Conservation (phyloP, 805 yeast species). For the Suhomyces sp. region DNA sequence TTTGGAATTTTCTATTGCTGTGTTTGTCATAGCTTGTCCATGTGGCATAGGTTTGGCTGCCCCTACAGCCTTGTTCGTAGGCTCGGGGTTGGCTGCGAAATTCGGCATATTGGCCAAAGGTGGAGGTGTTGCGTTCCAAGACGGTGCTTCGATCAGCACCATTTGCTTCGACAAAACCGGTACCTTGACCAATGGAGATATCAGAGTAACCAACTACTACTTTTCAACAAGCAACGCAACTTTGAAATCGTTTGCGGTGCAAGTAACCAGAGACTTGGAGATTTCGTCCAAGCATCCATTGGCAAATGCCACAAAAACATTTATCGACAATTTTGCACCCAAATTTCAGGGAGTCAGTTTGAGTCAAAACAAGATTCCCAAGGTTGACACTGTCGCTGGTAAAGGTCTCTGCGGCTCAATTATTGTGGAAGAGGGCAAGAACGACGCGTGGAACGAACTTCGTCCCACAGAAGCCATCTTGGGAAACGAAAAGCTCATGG, state of each 20-base stretch:
- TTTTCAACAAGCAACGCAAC: conserved; percentile 14
- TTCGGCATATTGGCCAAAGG: conserved; percentile 74
- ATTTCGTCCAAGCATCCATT: conserved; percentile 66
- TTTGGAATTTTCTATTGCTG: conserved; percentile 71
- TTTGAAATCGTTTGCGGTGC: conserved; percentile 31
- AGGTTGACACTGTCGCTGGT: conserved; percentile 55
- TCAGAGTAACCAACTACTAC: conserved; percentile 51
- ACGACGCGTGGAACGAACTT: conserved; percentile 29
- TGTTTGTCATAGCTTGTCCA: conserved; percentile 81
- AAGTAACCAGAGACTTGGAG: conserved; percentile 58
- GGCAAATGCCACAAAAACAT: conserved; percentile 51
- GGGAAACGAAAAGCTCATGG: conserved; percentile 62
- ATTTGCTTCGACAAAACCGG: conserved; percentile 81
- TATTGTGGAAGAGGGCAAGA: conserved; percentile 18
- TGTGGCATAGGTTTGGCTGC: conserved; percentile 86
- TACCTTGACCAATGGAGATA: conserved; percentile 66
- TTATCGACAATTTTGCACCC: conserved; percentile 31
- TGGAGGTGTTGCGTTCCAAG: conserved; percentile 81
- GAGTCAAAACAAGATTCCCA: conserved; percentile 39
- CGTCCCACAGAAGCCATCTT: conserved; percentile 38
- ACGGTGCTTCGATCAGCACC: conserved; percentile 60
- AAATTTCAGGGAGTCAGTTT: conserved; percentile 14
- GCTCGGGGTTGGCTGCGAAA: conserved; percentile 75
- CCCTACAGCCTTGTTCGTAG: conserved; percentile 79
- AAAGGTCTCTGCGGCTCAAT: conserved; percentile 53